phyloP scores from a whole-genome alignment of 2,329 filamentous ascomycete species.

The Rutstroemia sp. region DNA sequence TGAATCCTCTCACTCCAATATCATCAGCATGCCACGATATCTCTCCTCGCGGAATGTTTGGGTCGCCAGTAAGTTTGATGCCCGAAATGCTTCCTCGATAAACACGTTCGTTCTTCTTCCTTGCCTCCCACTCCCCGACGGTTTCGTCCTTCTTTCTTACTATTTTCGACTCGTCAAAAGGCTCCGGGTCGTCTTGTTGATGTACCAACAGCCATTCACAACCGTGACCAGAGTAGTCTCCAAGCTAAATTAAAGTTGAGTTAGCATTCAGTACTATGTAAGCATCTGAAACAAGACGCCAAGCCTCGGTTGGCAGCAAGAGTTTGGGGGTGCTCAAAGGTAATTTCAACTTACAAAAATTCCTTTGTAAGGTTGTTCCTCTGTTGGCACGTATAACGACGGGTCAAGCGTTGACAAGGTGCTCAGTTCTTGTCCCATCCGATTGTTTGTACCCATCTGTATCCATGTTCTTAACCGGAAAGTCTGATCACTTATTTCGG shows the following conservation, averaged over 20 bases:
- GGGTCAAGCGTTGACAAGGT: slow-evolving; percentile 68
- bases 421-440: slow-evolving; percentile 47
- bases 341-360: slow-evolving; percentile 58
- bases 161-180: slow-evolving; percentile 34
- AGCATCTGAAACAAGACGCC: neutral
- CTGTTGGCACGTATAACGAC: slow-evolving; percentile 70
- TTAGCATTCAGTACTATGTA: neutral
- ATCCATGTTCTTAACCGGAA: slow-evolving; percentile 76
- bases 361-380: slow-evolving; percentile 74
- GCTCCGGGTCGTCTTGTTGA: slow-evolving; percentile 54
- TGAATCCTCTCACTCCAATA: slow-evolving; percentile 57
- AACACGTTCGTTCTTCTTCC: slow-evolving; percentile 40
- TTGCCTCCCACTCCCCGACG: slow-evolving; percentile 37
- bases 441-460: slow-evolving; percentile 48
- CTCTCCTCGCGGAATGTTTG: slow-evolving; percentile 82
- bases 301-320: neutral
- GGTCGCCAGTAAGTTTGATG: slow-evolving; percentile 87
- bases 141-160: slow-evolving; percentile 35
- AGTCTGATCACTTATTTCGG: slow-evolving; percentile 57
- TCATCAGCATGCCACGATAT: slow-evolving; percentile 75
- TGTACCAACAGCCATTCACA: slow-evolving; percentile 81
- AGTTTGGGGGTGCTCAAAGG: neutral
- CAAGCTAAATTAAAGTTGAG: slow-evolving; percentile 31
- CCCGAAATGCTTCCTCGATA: slow-evolving; percentile 68
- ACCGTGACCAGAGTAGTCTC: slow-evolving; percentile 81